phyloP scores from a whole-genome alignment of 805 yeast species.

The Candida vartiovaarae region DNA sequence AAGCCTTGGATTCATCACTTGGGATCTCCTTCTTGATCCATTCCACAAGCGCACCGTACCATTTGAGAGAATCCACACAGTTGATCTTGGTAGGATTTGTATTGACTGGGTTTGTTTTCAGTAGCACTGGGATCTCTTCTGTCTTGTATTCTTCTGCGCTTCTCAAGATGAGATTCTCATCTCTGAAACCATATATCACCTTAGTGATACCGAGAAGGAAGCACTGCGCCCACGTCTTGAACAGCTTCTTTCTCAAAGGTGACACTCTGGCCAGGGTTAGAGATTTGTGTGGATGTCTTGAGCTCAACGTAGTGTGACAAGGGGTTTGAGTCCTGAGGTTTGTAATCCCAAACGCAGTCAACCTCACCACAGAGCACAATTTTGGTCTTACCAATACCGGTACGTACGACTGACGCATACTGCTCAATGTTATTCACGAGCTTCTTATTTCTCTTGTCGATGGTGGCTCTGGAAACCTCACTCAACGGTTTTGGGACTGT shows the following conservation, averaged over 20 bases:
- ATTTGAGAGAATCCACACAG: constrained; percentile 74
- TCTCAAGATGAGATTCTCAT: constrained; percentile 55
- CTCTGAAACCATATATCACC: constrained; percentile 81
- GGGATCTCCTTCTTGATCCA: constrained; percentile 63
- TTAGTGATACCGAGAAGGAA: constrained; percentile 80
- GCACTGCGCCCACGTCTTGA: constrained; percentile 89
- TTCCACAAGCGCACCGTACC: constrained; percentile 78
- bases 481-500: constrained; percentile 76
- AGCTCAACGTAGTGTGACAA: constrained; percentile 77
- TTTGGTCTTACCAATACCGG: constrained; percentile 72
- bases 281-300: constrained; percentile 60
- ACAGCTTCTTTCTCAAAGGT: constrained; percentile 71
- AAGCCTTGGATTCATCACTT: constrained; percentile 43
- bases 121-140: constrained; percentile 66
- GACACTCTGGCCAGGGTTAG: constrained; percentile 47
- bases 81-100: constrained; percentile 43
- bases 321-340: constrained; percentile 39
- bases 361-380: constrained; percentile 83
- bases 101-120: constrained; percentile 44
- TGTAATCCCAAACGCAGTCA: constrained; percentile 82
- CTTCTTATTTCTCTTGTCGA: constrained; percentile 58
- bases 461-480: constrained; percentile 51
- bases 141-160: constrained; percentile 71
- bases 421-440: constrained; percentile 69
- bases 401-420: constrained; percentile 69